A percentile compares a stretch with the other conserved stretches of the same genome.
Conservation (phyloP, 345 rosid species). For the Passiflora organensis region DNA sequence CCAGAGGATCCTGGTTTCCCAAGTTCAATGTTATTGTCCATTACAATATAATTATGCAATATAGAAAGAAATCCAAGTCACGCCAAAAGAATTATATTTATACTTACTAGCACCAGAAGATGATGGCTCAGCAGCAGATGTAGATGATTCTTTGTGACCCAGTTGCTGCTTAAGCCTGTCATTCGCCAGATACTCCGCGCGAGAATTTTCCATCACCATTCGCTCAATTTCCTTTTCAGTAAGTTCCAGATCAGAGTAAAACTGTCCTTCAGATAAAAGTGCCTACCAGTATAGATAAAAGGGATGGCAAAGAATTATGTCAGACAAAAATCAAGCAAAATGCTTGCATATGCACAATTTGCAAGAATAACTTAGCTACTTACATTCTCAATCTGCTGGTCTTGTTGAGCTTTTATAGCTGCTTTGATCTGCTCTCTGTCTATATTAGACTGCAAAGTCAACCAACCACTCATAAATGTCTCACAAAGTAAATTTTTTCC, state of each 20-base stretch:
- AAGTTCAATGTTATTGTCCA: conserved; percentile 4
- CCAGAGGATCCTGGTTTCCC: conserved; percentile 58
- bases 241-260: conserved; percentile 90
- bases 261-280: conserved; percentile 83
- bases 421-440: conserved; percentile 95
- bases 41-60: background rate
- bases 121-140: conserved; percentile 86
- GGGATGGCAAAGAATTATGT: background rate
- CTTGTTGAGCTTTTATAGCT: conserved; percentile 98
- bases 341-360: background rate
- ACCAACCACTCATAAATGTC: conserved; percentile 1
- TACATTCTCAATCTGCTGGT: conserved; percentile 89
- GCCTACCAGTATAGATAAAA: conserved; percentile 48
- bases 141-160: conserved; percentile 61
- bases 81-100: background rate
- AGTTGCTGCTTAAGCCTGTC: conserved; percentile 62
- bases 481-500: background rate
- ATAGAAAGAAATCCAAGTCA: background rate
- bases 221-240: conserved; percentile 93
- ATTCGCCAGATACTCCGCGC: conserved; percentile 80
- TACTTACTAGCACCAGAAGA: conserved; percentile 93
- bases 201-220: conserved; percentile 95
- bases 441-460: conserved; percentile 61
- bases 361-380: conserved; percentile 16
- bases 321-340: background rate